Percentiles rank a stretch among this genome's conserved stretches.
Evolutionary conservation across 495 filamentous ascomycete genomes (phyloP).

Genomic region (Penicillium diatomitis): DNA sequence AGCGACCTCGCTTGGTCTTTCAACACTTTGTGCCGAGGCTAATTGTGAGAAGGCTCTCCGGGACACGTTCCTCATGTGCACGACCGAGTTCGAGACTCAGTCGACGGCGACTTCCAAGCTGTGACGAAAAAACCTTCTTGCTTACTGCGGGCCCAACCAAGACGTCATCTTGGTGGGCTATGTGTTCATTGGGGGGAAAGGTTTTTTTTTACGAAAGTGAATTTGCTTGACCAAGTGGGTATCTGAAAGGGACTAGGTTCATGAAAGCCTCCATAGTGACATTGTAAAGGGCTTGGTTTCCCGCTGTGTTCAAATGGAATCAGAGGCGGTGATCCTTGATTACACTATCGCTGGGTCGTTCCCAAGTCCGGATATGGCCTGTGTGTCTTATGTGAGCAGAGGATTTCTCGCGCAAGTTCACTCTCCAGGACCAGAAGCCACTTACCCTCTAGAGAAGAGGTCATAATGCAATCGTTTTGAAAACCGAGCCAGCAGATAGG

Average conservation of each 20-base stretch:
- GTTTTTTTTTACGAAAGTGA: not conserved
- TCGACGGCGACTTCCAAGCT: slow-evolving; percentile 16
- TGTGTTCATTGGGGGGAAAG: not conserved
- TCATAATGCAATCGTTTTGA: slow-evolving; percentile 82
- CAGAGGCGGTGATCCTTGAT: slow-evolving; percentile 7
- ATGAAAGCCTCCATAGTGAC: not conserved
- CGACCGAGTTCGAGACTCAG: slow-evolving; percentile 44
- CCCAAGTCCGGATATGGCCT: slow-evolving; percentile 89
- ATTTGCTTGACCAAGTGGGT: slow-evolving; percentile 11
- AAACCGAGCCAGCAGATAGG: slow-evolving; percentile 86
- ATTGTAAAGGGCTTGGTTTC: too few relatives aligned
- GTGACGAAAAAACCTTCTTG: not conserved
- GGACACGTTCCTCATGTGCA: slow-evolving; percentile 57
- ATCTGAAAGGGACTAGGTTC: slow-evolving; percentile 7
- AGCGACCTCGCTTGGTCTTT: not conserved
- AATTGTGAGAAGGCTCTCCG: slow-evolving; percentile 31
- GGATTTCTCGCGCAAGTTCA: not conserved
- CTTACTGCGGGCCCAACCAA: too few relatives aligned
- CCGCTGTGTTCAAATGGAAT: not conserved
- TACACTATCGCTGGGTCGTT: slow-evolving; percentile 58
- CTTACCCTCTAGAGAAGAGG: slow-evolving; percentile 79
- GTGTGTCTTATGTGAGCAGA: slow-evolving; percentile 2
- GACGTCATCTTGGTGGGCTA: too few relatives aligned
- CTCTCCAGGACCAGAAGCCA: slow-evolving; percentile 3
- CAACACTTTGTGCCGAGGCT: not conserved